These are phyloP conservation scores for Parafenestella ontariensis DNA, from an alignment of 2,329 filamentous ascomycete genomes.

Conservation along the genomic window DNA sequence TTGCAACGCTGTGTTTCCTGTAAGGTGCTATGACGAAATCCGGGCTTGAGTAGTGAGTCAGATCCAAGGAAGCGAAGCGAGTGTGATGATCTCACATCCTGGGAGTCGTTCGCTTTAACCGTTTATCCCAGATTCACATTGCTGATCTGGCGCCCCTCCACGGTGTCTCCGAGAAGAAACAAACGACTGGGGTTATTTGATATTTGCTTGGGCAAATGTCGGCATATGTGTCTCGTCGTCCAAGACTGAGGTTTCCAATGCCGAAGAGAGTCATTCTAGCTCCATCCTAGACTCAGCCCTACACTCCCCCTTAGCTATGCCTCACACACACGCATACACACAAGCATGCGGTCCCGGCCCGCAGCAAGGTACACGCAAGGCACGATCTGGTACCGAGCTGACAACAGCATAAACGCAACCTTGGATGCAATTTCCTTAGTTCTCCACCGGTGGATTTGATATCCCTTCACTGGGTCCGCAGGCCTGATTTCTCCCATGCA, in stretches of 20 bases:
- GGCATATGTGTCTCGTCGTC: neutral
- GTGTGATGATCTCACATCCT: neutral
- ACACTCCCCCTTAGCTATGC: constrained; percentile 4
- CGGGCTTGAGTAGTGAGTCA: neutral
- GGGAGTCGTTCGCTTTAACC: constrained; percentile 11
- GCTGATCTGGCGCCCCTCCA: constrained; percentile 2
- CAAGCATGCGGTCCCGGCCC: constrained; percentile 6
- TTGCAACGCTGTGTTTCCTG: neutral
- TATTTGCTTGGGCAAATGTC: neutral
- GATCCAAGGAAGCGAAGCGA: neutral
- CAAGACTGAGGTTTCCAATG: neutral
- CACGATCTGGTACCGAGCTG: neutral
- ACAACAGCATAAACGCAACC: constrained; percentile 14
- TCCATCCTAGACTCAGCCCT: constrained; percentile 5
- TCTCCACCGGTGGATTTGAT: neutral
- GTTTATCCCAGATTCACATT: constrained; percentile 20
- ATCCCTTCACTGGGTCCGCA: neutral
- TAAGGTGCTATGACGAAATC: neutral
- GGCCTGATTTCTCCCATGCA: constrained; percentile 6
- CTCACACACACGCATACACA: constrained; percentile 1
- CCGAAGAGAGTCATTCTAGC: neutral
- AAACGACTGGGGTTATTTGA: neutral
- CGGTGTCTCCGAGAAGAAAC: neutral
- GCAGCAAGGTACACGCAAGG: neutral
- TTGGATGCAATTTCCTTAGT: constrained; percentile 13